phyloP scores from a whole-genome alignment of 768 basidiomycete species.

The Floccularia luteovirens region DNA sequence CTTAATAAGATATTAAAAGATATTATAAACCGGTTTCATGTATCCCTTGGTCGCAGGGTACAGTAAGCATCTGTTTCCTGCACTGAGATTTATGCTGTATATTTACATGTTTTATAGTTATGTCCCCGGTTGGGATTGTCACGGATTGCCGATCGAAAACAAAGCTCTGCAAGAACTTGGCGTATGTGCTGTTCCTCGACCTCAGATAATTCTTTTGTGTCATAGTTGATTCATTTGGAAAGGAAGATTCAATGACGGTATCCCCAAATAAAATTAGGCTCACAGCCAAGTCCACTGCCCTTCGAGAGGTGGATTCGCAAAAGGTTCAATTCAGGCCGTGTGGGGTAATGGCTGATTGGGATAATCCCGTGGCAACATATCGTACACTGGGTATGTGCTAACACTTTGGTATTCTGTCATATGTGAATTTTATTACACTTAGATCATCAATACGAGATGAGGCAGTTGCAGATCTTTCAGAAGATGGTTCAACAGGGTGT shows the following conservation, averaged over 20 bases:
- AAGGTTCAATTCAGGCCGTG: slow-evolving; percentile 72
- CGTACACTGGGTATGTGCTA: slow-evolving; percentile 67
- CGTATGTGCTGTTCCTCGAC: slow-evolving; percentile 28
- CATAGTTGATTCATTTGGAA: slow-evolving; percentile 5
- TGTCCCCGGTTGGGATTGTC: slow-evolving; percentile 96
- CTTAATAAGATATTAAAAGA: slow-evolving; percentile 96
- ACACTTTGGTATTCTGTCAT: not conserved
- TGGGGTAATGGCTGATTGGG: slow-evolving; percentile 93
- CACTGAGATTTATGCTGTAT: too few species aligned
- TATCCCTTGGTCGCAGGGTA: slow-evolving; percentile 69
- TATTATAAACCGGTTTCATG: slow-evolving; percentile 85
- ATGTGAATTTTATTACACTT: not conserved
- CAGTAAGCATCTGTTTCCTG: slow-evolving; percentile 48
- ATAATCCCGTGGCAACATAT: slow-evolving; percentile 55
- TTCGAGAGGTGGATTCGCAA: slow-evolving; percentile 68
- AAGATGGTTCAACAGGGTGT: slow-evolving; percentile 82
- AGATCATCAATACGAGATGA: slow-evolving; percentile 87
- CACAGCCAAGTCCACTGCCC: slow-evolving; percentile 67
- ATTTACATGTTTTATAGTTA: too few species aligned
- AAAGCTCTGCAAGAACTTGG: slow-evolving; percentile 78
- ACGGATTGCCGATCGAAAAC: slow-evolving; percentile 95
- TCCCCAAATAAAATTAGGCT: slow-evolving; percentile 54
- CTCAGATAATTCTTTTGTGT: not conserved
- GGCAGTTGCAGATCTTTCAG: slow-evolving; percentile 80
- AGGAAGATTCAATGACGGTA: slow-evolving; percentile 54